These are phyloP conservation scores for Mycena vulgaris DNA, from an alignment of 768 basidiomycete species.

Conservation along the genomic window DNA sequence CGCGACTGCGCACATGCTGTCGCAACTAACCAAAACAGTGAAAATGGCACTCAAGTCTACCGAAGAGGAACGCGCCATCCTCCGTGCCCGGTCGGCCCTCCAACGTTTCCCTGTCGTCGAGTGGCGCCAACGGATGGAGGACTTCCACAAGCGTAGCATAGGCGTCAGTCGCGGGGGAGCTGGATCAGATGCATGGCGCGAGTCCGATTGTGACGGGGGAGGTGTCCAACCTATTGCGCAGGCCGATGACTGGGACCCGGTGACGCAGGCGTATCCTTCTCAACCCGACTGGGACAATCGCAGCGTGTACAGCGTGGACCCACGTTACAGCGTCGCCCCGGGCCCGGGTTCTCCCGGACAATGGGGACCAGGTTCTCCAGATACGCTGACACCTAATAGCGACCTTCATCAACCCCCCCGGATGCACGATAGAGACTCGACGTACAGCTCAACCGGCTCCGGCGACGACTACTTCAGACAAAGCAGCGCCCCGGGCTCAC, in stretches of 20 bases:
- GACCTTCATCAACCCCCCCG: constrained; percentile 51
- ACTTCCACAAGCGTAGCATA: constrained; percentile 93
- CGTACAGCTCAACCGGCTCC: constrained; percentile 63
- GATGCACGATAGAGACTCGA: constrained; percentile 58
- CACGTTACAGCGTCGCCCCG: constrained; percentile 40
- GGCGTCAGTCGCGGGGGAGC: constrained; percentile 77
- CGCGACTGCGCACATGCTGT: constrained; percentile 94
- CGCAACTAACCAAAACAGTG: constrained; percentile 94
- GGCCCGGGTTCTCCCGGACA: constrained; percentile 72
- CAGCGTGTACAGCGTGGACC: constrained; percentile 55
- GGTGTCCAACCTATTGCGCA: constrained; percentile 69
- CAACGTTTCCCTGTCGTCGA: constrained; percentile 98
- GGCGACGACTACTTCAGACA: constrained; percentile 72
- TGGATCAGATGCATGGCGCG: constrained; percentile 83
- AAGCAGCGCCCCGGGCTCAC: constrained; percentile 46
- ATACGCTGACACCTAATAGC: constrained; percentile 64
- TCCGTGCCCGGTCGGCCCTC: constrained; percentile 93
- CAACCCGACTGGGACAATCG: constrained; percentile 85
- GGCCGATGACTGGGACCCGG: constrained; percentile 86
- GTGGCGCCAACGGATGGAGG: constrained; percentile 97
- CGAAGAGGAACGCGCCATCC: constrained; percentile 91
- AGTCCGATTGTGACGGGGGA: constrained; percentile 74
- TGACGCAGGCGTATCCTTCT: constrained; percentile 71
- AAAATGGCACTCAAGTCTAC: constrained; percentile 94
- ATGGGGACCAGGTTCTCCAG: constrained; percentile 74